Evolutionary conservation across 1,284 basidiomycete species (phyloP), one percentile per base, ranked within the genome.

Genomic region (Stereum hirsutum): DNA sequence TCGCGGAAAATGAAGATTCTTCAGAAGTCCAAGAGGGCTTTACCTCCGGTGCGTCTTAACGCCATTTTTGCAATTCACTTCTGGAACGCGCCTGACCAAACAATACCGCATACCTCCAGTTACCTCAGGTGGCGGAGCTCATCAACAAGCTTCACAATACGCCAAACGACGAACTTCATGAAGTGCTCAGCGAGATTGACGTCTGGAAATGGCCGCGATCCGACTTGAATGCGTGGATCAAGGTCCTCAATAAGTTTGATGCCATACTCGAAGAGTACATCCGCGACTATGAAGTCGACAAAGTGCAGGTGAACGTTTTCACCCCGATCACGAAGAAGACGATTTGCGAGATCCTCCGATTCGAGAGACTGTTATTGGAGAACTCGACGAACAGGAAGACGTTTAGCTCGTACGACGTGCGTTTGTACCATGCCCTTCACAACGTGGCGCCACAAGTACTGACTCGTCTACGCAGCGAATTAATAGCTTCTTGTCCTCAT

Each of bases 351-450:
- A 84, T 99, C 49, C 74, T 99, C 46, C 74, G 81, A 52, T 95
- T 99, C 54, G 81, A 92, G 62, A 77, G 89, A 43, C 68, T 99
- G 36, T 68, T 99, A 41, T 70, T 99, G 56, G 96, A 99, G 67
- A 98, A 98, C 62, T 96, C 94, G 46, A 99, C 95, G 38, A 99
- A 96, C 60, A 75, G 96, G 57, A 99, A 98, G 71, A 87, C 94
- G 47, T 99, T 89, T 66, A 84, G 81, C 48, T 97, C 93, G 3
- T 99, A 97, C 62, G 96, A 99, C 62, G 94, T 96, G 64, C 65
- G 90, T 66, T 40, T 49, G 44, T 38, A 30, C 43, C 14, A 33
- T 35, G 38, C 14, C 42, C 44, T 32, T 33, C 53, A 31, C 40
- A 20, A 6, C 47, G 32, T 57, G 46, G 43, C 46, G 21, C 21